phyloP scores from a whole-genome alignment of 345 rosid species.

The Citrus inodora region DNA sequence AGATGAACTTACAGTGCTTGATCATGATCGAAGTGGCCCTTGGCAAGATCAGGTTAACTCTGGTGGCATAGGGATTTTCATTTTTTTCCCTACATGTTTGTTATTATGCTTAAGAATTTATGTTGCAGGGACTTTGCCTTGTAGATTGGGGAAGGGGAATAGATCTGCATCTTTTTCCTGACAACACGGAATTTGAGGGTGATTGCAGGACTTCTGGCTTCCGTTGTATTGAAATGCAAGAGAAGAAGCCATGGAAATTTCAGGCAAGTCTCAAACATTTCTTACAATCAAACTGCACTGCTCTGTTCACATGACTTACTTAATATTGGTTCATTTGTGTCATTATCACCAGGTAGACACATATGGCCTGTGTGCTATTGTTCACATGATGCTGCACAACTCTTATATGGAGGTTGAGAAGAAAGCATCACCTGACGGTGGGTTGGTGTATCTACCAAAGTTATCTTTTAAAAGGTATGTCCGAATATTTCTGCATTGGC shows the following conservation, averaged over 20 bases:
- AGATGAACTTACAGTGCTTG: conserved; percentile 54
- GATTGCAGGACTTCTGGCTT: conserved; percentile 92
- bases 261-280: conserved; percentile 49
- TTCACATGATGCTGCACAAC: conserved; percentile 86
- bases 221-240: conserved; percentile 86
- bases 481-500: neutral
- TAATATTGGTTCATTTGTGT: conserved; percentile 5
- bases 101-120: neutral
- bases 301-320: conserved; percentile 11
- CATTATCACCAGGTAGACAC: conserved; percentile 62
- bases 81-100: neutral
- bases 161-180: conserved; percentile 75
- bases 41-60: conserved; percentile 70
- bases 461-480: conserved; percentile 64
- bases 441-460: conserved; percentile 52
- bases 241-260: conserved; percentile 85
- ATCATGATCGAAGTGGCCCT: conserved; percentile 55
- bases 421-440: conserved; percentile 48
- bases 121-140: conserved; percentile 83
- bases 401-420: conserved; percentile 64
- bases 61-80: neutral
- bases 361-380: conserved; percentile 75
- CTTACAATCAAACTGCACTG: conserved; percentile 4
- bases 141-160: conserved; percentile 98
- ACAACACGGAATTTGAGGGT: conserved; percentile 53